Percentiles rank a stretch among this genome's conserved stretches.
phyloP scores from a whole-genome alignment of 345 rosid species.

The Citrus glauca region DNA sequence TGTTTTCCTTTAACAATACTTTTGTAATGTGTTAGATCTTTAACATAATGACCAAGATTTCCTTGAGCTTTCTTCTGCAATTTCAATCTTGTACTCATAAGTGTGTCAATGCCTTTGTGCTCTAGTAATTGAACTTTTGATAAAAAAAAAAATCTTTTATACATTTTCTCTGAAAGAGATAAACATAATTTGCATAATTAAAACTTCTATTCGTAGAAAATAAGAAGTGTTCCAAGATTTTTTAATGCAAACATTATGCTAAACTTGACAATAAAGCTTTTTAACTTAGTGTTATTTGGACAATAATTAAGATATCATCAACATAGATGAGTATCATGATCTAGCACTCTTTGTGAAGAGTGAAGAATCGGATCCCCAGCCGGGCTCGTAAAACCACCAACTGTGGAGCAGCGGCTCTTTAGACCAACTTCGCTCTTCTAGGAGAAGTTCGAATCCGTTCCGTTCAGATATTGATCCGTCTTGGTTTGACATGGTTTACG shows the following conservation, averaged over 20 bases:
- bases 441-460: too few relatives aligned
- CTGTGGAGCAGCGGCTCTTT: too few relatives aligned
- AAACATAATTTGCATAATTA: neutral
- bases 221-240: neutral
- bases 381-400: too few relatives aligned
- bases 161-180: neutral
- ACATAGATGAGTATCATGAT: neutral
- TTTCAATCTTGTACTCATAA: neutral
- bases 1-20: neutral
- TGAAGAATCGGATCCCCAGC: neutral
- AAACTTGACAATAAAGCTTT: neutral
- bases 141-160: neutral
- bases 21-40: neutral
- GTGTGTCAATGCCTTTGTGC: neutral
- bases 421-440: too few relatives aligned
- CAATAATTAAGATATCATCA: neutral
- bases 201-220: neutral
- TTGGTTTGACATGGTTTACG: too few relatives aligned
- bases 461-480: too few relatives aligned
- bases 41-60: too few relatives aligned
- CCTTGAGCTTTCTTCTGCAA: neutral
- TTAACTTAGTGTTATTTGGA: neutral
- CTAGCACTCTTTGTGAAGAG: neutral
- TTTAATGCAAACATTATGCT: neutral
- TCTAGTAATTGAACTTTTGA: neutral